A percentile compares a stretch with the other conserved stretches of the same genome.
phyloP scores from a whole-genome alignment of 352 stramenopile species.

The Thalassiosira hispida region DNA sequence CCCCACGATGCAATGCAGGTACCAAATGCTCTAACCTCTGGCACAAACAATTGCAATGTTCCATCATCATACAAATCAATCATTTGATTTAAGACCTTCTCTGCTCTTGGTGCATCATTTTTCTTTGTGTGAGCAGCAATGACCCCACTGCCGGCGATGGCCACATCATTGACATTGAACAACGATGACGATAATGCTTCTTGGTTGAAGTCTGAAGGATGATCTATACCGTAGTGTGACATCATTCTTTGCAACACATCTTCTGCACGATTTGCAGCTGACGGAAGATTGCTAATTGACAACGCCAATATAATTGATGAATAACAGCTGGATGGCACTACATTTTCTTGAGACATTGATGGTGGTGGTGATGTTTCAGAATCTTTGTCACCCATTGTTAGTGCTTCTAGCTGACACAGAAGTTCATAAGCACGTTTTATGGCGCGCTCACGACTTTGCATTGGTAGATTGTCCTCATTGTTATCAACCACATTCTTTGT shows the following conservation, averaged over 20 bases:
- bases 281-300: slow-evolving; percentile 37
- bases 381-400: not conserved
- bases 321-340: slow-evolving; percentile 48
- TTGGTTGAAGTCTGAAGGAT: not conserved
- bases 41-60: slow-evolving; percentile 45
- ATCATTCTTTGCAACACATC: slow-evolving; percentile 53
- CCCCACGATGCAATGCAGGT: slow-evolving; percentile 46
- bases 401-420: slow-evolving; percentile 29
- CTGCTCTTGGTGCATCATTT: slow-evolving; percentile 51
- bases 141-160: slow-evolving; percentile 43
- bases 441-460: slow-evolving; percentile 28
- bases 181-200: slow-evolving; percentile 6
- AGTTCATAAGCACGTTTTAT: slow-evolving; percentile 43
- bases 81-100: slow-evolving; percentile 64
- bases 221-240: slow-evolving; percentile 17
- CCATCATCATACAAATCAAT: slow-evolving; percentile 53
- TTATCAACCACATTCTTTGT: not conserved
- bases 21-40: slow-evolving; percentile 48
- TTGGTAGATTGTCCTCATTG: not conserved
- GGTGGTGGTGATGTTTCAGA: not conserved
- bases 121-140: slow-evolving; percentile 56
- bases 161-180: slow-evolving; percentile 48
- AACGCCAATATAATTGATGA: slow-evolving; percentile 53
- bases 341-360: slow-evolving; percentile 9
- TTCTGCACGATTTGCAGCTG: slow-evolving; percentile 39